Percentiles rank a stretch among this genome's conserved stretches.
phyloP scores from a whole-genome alignment of 345 rosid genomes.

The Ceriops zippeliana region DNA sequence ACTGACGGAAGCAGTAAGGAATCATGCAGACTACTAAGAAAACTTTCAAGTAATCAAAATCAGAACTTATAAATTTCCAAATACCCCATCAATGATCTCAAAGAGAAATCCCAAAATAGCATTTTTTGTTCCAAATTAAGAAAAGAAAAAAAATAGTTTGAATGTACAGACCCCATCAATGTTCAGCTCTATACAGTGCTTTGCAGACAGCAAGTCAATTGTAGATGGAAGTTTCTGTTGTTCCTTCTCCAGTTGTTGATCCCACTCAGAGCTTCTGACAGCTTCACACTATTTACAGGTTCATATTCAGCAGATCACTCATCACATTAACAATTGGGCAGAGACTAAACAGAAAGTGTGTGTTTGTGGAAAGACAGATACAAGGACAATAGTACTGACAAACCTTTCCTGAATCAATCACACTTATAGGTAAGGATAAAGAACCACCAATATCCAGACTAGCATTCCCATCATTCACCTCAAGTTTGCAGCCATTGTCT shows the following conservation, averaged over 20 bases:
- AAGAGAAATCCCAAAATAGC: background rate
- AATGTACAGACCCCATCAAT: slow-evolving; percentile 53
- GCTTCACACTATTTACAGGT: slow-evolving; percentile 39
- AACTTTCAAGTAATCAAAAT: too few relatives aligned
- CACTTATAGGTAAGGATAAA: slow-evolving; percentile 46
- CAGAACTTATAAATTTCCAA: too few relatives aligned
- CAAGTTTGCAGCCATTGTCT: slow-evolving; percentile 43
- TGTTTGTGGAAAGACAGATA: background rate
- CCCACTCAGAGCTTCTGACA: slow-evolving; percentile 45
- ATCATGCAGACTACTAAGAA: too few relatives aligned
- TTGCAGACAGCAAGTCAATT: slow-evolving; percentile 53
- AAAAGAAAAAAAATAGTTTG: background rate
- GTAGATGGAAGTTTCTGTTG: slow-evolving; percentile 45
- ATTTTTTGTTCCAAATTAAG: background rate
- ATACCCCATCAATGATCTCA: too few relatives aligned
- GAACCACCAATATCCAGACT: slow-evolving; percentile 41
- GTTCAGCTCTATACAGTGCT: slow-evolving; percentile 44
- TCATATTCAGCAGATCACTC: slow-evolving; percentile 5
- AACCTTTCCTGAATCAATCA: slow-evolving; percentile 68
- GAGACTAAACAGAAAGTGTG: background rate
- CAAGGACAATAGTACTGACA: background rate
- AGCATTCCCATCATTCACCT: slow-evolving; percentile 25
- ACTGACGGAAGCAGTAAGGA: too few relatives aligned
- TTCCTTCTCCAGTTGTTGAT: slow-evolving; percentile 39
- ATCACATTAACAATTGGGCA: background rate